Evolutionary conservation across 2,329 filamentous ascomycete genomes (phyloP).

Genomic region (Trichoderma asperellum): DNA sequence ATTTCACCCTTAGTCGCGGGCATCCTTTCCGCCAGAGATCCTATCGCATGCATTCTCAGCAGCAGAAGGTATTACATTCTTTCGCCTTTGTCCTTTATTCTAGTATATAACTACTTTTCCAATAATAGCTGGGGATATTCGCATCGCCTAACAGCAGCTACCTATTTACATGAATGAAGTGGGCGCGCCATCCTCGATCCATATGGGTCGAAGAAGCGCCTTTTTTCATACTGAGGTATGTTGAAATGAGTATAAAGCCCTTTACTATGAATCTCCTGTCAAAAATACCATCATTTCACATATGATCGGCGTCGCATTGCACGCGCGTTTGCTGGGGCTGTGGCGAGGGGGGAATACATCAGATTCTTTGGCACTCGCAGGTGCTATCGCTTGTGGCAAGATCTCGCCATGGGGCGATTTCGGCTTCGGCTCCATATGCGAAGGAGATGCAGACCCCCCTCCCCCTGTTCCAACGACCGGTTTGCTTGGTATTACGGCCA

Average conservation of each 20-base stretch:
- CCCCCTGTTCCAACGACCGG: slow-evolving; percentile 28
- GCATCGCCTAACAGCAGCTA: not conserved
- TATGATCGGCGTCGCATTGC: slow-evolving; percentile 3
- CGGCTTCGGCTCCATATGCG: slow-evolving; percentile 24
- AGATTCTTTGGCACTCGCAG: slow-evolving; percentile 11
- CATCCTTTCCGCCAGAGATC: slow-evolving; percentile 24
- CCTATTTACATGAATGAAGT: not conserved
- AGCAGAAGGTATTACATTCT: slow-evolving; percentile 37
- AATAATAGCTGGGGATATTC: not conserved
- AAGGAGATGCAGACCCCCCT: slow-evolving; percentile 28
- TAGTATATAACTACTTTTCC: not conserved
- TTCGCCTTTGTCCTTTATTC: not conserved
- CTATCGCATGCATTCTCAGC: slow-evolving; percentile 41
- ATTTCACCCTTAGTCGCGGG: not conserved
- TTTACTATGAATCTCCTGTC: slow-evolving; percentile 4
- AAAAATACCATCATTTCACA: not conserved
- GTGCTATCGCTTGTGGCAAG: not conserved
- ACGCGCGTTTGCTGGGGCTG: slow-evolving; percentile 1
- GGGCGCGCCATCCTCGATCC: not conserved
- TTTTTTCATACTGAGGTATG: slow-evolving; percentile 15
- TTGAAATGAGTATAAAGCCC: not conserved
- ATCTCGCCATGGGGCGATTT: slow-evolving; percentile 17
- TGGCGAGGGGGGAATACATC: not conserved
- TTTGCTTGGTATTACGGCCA: slow-evolving; percentile 31
- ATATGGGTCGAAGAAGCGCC: not conserved